Conservation (phyloP, 1,284 basidiomycete species). For the Ceratobasidium sp. region DNA sequence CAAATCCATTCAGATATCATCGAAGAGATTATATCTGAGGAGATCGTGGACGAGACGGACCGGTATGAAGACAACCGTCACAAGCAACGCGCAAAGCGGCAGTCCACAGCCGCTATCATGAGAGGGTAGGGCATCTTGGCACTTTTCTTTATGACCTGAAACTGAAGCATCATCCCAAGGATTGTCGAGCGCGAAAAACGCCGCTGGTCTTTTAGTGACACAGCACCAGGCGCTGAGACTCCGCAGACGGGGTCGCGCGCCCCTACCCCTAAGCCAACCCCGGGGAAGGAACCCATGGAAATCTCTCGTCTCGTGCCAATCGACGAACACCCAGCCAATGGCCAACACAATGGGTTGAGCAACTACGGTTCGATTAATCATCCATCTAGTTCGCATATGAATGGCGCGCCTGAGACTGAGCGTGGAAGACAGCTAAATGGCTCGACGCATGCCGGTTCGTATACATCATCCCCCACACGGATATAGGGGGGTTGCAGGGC, state of each 20-base stretch:
- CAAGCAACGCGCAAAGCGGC: slow-evolving; percentile 72
- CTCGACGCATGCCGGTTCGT: slow-evolving; percentile 18
- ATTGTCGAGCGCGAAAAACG: slow-evolving; percentile 56
- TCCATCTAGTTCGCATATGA: slow-evolving; percentile 9
- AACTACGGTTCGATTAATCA: slow-evolving; percentile 30
- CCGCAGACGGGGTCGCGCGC: slow-evolving; percentile 23
- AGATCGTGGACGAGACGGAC: slow-evolving; percentile 91
- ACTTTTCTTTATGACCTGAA: neutral
- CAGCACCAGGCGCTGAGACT: slow-evolving; percentile 13
- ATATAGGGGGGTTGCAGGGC: slow-evolving; percentile 8
- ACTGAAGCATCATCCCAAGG: slow-evolving; percentile 46
- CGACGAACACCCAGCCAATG: slow-evolving; percentile 21
- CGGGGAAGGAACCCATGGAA: slow-evolving; percentile 22
- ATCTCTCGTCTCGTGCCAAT: slow-evolving; percentile 29
- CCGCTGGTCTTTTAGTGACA: slow-evolving; percentile 21
- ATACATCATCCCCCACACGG: slow-evolving; percentile 32
- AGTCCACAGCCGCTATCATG: slow-evolving; percentile 79
- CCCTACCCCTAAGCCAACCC: slow-evolving; percentile 28
- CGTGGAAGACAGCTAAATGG: slow-evolving; percentile 34
- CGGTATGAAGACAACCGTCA: slow-evolving; percentile 83
- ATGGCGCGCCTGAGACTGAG: slow-evolving; percentile 8
- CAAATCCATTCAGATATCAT: slow-evolving; percentile 53
- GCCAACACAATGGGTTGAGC: neutral
- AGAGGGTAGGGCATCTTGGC: slow-evolving; percentile 57
- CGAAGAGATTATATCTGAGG: slow-evolving; percentile 85